Base-by-base conservation (phyloP, 2,329 filamentous ascomycete genomes). In the Dothideomycetidae sp. region DNA sequence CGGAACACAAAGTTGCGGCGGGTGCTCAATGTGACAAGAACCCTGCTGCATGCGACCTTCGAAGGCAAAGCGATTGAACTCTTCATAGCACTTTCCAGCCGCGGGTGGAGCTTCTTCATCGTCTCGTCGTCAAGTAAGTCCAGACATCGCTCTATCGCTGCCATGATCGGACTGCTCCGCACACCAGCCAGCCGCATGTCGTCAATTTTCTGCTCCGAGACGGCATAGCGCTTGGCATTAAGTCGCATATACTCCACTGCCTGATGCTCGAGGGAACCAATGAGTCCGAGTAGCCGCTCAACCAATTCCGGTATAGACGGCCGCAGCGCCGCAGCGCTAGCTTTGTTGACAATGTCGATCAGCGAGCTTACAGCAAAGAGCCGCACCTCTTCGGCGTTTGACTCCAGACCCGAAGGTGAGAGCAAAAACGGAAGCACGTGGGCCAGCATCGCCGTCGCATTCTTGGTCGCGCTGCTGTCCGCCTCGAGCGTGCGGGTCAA, bases 201-300 rank as follows among this genome's bases (percentile, higher is more conserved):
- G 57, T 98, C 90, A 39, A 98, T 84, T 50, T 88, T 77, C 47
- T 93, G 84, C 32, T 84, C 78, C 1, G 81, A 92, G 17, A 92
- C 70, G 34, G 92, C 85, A 45, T 85, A 81, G 44, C 81, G 78
- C 31, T 74, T 78, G 0, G 84, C 83, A 49, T 92, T 84, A 44
- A 94, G 74, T 57, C 94, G 90, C 36, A 93, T 68, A 54, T 93
- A 96, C 50, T 94, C 94, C 51, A 96, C 75, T 15, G 76, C 76
- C 55, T 93, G 79, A 0, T 81, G 83, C 56, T 98, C 90, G 36
- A 96, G 68, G 0, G 83, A 84, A 53, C 84, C 94, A 13, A 96
- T 66, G 3, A 93, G 68, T 0, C 76, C 77, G 2, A 98, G 68
- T 21, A 93, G 72, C 44, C 82, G 78, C 42, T 85, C 79, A 5